Base-by-base conservation (phyloP, 2,329 filamentous ascomycete genomes). In the Exophiala xenobiotica region DNA sequence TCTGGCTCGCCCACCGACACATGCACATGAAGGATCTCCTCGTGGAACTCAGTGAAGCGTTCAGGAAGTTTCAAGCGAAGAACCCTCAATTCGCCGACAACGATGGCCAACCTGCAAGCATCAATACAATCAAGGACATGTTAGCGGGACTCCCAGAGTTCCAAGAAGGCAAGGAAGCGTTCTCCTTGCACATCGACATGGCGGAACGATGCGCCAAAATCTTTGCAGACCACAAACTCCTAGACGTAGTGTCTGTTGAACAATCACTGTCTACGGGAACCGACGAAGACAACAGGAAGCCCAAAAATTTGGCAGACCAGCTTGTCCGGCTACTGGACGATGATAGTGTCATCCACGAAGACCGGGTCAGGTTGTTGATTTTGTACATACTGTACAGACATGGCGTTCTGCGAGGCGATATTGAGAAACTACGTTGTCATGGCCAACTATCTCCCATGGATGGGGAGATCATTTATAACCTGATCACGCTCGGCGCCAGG, bases 11-110 rank as follows among this genome's bases (percentile, higher is more conserved):
- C 54, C 96, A 96, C 65, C 81, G 93, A 48, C 93, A 99, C 71
- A 81, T 84, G 46, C 93, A 99, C 70, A 99, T 99, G 93, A 96
- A 95, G 68, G 91, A 97, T 68, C 93, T 93, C 2, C 91, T 97
- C 63, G 88, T 92, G 65, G 95, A 92, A 69, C 77, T 99, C 54
- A 93, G 92, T 78, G 81, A 83, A 50, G 92, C 97, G 67, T 97
- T 99, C 65, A 85, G 90, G 63, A 91, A 85, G 65, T 99, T 99
- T 71, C 80, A 96, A 63, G 83, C 86, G 37, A 85, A 93, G 54
- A 96, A 99, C 66, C 88, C 91, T 11, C 89, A 97, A 65, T 97
- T 97, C 65, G 88, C 89, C 9, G 85, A 93, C 57, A 78, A 83
- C 56, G 80, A 80, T 57, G 81, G 87, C 50, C 80, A 84, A 24